Evolutionary conservation across 2,329 filamentous ascomycete species (phyloP).

Genomic region (Aureobasidium sp.): DNA sequence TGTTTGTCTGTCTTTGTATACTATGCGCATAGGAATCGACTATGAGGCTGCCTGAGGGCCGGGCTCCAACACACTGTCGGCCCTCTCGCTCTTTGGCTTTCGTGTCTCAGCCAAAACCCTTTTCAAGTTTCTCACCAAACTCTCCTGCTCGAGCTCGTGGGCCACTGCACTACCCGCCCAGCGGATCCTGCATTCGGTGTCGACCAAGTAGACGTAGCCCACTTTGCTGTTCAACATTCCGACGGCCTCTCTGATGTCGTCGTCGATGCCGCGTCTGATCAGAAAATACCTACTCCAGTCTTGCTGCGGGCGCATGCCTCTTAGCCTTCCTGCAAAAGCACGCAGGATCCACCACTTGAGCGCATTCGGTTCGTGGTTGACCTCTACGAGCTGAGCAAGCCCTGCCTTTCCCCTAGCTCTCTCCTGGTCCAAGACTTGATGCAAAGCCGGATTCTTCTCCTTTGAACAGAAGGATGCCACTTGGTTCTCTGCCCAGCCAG

Average conservation of each 20-base stretch:
- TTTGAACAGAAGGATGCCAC: constrained; percentile 62
- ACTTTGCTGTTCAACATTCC: constrained; percentile 81
- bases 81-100: background rate
- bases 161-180: constrained; percentile 82
- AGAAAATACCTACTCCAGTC: constrained; percentile 55
- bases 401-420: constrained; percentile 31
- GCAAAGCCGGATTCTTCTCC: constrained; percentile 62
- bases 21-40: background rate
- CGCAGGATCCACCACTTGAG: constrained; percentile 54
- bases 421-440: constrained; percentile 51
- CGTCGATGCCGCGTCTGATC: constrained; percentile 50
- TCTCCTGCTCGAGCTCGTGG: constrained; percentile 58
- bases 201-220: constrained; percentile 87
- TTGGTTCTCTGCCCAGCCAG: constrained; percentile 79
- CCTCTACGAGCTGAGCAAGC: constrained; percentile 65
- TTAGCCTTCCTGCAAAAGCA: constrained; percentile 46
- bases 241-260: constrained; percentile 52
- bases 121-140: constrained; percentile 57
- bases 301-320: constrained; percentile 40
- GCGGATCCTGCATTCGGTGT: constrained; percentile 78
- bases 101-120: constrained; percentile 53
- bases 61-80: constrained; percentile 3
- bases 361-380: constrained; percentile 81
- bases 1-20: background rate
- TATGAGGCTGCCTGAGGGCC: background rate